phyloP scores from a whole-genome alignment of 495 filamentous ascomycete species.

The Cercophora scortea region DNA sequence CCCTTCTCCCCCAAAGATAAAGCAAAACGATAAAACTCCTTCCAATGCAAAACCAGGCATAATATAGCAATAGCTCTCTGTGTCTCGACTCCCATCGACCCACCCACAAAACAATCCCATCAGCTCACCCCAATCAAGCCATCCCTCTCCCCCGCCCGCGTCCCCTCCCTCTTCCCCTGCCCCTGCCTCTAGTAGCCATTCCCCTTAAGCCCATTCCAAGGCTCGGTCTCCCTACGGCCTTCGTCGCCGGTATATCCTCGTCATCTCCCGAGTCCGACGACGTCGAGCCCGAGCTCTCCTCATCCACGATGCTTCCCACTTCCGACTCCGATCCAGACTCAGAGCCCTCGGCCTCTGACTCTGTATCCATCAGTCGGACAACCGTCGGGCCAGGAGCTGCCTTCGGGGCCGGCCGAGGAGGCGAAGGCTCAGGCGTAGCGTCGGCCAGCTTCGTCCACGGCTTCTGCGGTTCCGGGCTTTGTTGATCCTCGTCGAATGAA shows the following conservation, averaged over 20 bases:
- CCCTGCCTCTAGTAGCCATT: background rate
- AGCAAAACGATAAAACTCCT: too few species aligned
- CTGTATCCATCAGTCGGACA: slow-evolving; percentile 18
- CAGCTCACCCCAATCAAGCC: background rate
- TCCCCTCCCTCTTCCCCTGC: slow-evolving; percentile 9
- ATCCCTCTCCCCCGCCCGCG: background rate
- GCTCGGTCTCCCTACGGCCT: background rate
- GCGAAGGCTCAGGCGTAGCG: too few species aligned
- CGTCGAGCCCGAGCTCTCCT: slow-evolving; percentile 2
- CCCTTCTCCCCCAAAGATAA: too few species aligned
- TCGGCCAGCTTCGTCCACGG: too few species aligned
- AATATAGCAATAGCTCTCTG: too few species aligned
- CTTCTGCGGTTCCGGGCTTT: too few species aligned
- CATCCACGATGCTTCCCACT: background rate
- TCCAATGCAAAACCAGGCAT: too few species aligned
- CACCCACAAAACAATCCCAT: background rate
- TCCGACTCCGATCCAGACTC: slow-evolving; percentile 5
- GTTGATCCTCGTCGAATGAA: too few species aligned
- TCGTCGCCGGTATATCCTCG: slow-evolving; percentile 8
- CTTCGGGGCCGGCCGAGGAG: too few species aligned
- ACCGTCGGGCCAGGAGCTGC: slow-evolving; percentile 16
- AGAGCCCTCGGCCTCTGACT: slow-evolving; percentile 10
- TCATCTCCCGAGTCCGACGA: slow-evolving; percentile 14
- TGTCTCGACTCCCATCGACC: too few species aligned
- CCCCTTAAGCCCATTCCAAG: background rate